These are phyloP conservation scores for Diaporthe vaccinii DNA, from an alignment of 2,329 filamentous ascomycete genomes.

Conservation along the genomic window DNA sequence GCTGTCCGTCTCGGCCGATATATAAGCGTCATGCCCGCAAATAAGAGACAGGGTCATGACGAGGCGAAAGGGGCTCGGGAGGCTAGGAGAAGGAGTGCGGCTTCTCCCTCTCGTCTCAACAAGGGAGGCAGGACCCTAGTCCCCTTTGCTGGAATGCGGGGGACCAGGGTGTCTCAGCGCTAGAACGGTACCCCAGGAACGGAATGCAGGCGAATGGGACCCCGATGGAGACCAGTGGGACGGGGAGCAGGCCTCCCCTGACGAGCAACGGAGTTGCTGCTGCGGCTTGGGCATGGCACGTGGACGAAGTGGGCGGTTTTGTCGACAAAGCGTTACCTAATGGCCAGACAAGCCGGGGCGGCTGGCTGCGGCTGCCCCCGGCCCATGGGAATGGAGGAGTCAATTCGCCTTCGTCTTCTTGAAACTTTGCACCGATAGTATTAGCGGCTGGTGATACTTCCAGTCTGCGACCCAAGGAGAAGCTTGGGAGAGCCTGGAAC, in stretches of 20 bases:
- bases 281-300: constrained; percentile 22
- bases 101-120: background rate
- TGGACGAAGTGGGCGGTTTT: constrained; percentile 25
- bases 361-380: constrained; percentile 30
- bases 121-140: background rate
- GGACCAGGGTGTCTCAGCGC: constrained; percentile 27
- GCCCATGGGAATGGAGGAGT: background rate
- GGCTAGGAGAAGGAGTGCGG: background rate
- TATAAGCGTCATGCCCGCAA: background rate
- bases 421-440: constrained; percentile 15
- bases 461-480: background rate
- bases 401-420: background rate
- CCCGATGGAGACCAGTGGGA: constrained; percentile 18
- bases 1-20: constrained; percentile 12
- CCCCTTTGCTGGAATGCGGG: background rate
- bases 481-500: constrained; percentile 11
- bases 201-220: constrained; percentile 31
- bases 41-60: constrained; percentile 8
- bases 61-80: background rate
- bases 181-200: constrained; percentile 33
- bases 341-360: constrained; percentile 19
- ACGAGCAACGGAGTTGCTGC: constrained; percentile 5
- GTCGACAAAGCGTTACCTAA: constrained; percentile 41
- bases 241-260: constrained; percentile 31
- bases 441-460: constrained; percentile 1